Evolutionary conservation across 805 yeast genomes (phyloP), one percentile per base, ranked within the genome.

Genomic region (Pichia membranifaciens): DNA sequence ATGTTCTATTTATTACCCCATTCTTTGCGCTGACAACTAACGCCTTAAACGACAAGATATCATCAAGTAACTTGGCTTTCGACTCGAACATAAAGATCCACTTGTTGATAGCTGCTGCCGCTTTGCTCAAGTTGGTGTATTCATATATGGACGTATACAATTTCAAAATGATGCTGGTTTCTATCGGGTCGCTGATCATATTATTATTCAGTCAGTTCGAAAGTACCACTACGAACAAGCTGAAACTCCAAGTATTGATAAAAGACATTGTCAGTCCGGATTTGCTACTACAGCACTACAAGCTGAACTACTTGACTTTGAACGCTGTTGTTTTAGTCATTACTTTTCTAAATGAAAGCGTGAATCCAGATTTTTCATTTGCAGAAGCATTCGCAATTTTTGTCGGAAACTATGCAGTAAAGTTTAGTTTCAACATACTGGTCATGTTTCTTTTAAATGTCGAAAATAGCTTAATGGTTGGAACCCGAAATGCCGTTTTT

Each of bases 161-260:
- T 43, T 52, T 60, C 31, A 61, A 56, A 39, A 56, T 67, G 66
- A 35, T 64, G 22, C 49, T 63, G 25, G 53, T 67, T 8, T 50
- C 64, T 25, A 35, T 61, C 20, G 66, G 69, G 0, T 65, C 68
- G 0, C 33, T 65, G 34, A 4, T 58, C 17, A 56, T 65, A 4
- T 46, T 64, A 18, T 40, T 59, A 3, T 48, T 61, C 17, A 62
- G 67, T 34, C 69, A 65, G 47, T 43, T 62, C 34, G 66, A 65
- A 36, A 51, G 53, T 3, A 50, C 53, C 2, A 48, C 43, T 10
- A 21, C 47, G 10, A 51, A 33, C 32, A 41, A 42, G 10, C 22
- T 47, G 10, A 52, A 52, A 35, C 25, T 52, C 2, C 44, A 50
- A 9, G 43, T 31, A 16, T 33, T 46, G 3, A 7, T 50, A 13